Percentiles rank a stretch among this genome's conserved stretches.
These are phyloP conservation scores for Saraca asoca DNA, from an alignment of 331 rosid species.

Conservation along the genomic window DNA sequence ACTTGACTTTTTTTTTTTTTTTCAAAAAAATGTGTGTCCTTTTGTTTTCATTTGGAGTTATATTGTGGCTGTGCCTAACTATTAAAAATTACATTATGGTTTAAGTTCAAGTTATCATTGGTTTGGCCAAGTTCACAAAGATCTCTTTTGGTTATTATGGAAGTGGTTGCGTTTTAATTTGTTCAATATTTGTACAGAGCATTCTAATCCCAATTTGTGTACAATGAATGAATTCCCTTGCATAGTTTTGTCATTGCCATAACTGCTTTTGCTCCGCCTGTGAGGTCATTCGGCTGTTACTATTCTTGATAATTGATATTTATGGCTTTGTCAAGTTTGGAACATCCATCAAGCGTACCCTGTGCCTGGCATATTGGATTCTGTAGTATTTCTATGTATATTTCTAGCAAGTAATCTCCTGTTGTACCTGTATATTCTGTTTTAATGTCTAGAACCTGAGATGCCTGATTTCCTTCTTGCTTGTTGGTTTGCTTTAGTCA, in stretches of 20 bases:
- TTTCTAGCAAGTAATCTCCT: background rate
- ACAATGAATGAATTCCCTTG: background rate
- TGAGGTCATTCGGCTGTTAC: background rate
- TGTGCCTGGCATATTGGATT: background rate
- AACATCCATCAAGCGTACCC: background rate
- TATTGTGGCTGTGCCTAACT: background rate
- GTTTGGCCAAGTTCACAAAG: background rate
- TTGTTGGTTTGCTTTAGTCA: conserved; percentile 24
- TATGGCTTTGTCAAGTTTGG: conserved; percentile 21
- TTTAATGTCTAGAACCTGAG: background rate
- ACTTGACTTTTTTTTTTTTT: no score
- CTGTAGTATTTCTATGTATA: background rate
- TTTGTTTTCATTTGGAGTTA: conserved; percentile 10
- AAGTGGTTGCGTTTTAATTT: no score
- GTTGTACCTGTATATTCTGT: background rate
- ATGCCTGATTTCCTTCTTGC: conserved; percentile 24
- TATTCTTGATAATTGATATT: background rate
- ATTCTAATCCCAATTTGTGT: conserved; percentile 20
- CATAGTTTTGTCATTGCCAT: background rate
- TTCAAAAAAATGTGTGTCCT: background rate
- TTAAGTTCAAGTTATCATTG: background rate
- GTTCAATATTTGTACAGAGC: no score
- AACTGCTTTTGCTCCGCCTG: conserved; percentile 4
- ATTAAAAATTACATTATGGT: conserved; percentile 8
- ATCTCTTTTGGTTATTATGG: conserved; percentile 14